A percentile compares a stretch with the other conserved stretches of the same genome.
Conservation (phyloP, 345 rosid genomes). For the Bruguiera parviflora region DNA sequence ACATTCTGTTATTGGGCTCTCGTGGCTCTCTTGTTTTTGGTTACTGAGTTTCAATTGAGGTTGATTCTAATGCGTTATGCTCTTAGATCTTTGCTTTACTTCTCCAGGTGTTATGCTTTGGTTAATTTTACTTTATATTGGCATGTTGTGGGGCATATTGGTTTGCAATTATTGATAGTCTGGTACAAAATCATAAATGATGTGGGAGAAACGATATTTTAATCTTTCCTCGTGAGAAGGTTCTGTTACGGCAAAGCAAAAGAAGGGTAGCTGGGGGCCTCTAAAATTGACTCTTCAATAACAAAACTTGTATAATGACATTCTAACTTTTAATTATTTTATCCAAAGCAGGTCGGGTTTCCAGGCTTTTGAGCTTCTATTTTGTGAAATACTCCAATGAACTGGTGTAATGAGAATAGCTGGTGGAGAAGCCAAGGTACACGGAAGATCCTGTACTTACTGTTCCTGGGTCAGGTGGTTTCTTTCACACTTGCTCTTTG, state of each 20-base stretch:
- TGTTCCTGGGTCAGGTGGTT: slow-evolving; percentile 47
- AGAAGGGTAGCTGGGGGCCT: background rate
- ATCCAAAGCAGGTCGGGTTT: background rate
- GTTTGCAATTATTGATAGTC: too few species aligned
- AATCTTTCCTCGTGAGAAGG: too few species aligned
- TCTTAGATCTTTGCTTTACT: too few species aligned
- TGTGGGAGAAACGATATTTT: too few species aligned
- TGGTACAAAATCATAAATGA: too few species aligned
- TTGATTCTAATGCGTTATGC: too few species aligned
- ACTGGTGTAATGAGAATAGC: slow-evolving; percentile 1
- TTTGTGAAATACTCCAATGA: slow-evolving; percentile 2
- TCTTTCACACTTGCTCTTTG: slow-evolving; percentile 42
- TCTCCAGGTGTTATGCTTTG: too few species aligned
- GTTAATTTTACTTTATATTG: too few species aligned
- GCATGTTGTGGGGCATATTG: too few species aligned
- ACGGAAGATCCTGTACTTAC: slow-evolving; percentile 30
- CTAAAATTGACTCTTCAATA: background rate
- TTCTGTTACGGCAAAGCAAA: background rate
- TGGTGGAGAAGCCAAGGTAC: slow-evolving; percentile 33
- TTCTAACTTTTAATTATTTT: background rate
- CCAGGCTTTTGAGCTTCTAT: background rate
- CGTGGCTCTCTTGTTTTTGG: too few species aligned
- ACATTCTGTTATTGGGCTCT: too few species aligned
- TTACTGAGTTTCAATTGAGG: too few species aligned
- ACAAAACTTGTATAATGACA: background rate